Base-by-base conservation (phyloP, 176 grass and related monocot species). In the Typha latifolia region DNA sequence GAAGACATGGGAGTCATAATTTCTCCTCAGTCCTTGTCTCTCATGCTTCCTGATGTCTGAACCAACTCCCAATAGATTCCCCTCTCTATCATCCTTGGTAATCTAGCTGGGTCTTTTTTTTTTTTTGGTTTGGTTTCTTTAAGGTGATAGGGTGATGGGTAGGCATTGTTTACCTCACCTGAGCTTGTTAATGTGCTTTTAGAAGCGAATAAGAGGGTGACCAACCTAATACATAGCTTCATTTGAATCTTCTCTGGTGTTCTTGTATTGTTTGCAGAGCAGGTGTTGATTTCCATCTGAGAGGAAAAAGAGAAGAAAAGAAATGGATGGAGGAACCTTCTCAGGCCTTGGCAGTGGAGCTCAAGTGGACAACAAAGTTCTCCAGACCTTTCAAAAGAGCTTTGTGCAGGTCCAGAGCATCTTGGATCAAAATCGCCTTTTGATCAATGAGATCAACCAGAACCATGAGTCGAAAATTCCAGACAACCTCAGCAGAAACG, bases 371-470 rank as follows among this genome's bases (percentile, higher is more conserved):
- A 77, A 66, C 51, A 87, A 79, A 71, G 89, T 85, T 74, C 66
- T 87, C 74, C 84, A 91, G 53, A 74, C 81, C 66, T 91, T 91
- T 74, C 89, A 84, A 74, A 84, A 74, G 68, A 91, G 89, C 81
- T 91, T 91, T 72, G 84, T 87, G 71, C 84, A 91, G 85, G 89
- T 91, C 32, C 89, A 91, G 84, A 76, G 75, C 32, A 63, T 91
- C 66, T 77, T 91, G 18, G 89, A 91, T 74, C 81, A 85, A 74
- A 91, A 91, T 75, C 63, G 89, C 3, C 23, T 85, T 0, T 80
- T 91, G 63, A 91, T 91, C 79, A 87, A 69, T 69, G 81, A 91
- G 81, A 91, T 91, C 72, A 91, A 91, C 61, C 84, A 91, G 68
- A 91, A 91, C 78, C 89, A 91, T 65, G 84, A 91, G 80, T 91